These are phyloP conservation scores for Pyrenochaeta sp. DNA, from an alignment of 2,329 filamentous ascomycete genomes.

Conservation along the genomic window DNA sequence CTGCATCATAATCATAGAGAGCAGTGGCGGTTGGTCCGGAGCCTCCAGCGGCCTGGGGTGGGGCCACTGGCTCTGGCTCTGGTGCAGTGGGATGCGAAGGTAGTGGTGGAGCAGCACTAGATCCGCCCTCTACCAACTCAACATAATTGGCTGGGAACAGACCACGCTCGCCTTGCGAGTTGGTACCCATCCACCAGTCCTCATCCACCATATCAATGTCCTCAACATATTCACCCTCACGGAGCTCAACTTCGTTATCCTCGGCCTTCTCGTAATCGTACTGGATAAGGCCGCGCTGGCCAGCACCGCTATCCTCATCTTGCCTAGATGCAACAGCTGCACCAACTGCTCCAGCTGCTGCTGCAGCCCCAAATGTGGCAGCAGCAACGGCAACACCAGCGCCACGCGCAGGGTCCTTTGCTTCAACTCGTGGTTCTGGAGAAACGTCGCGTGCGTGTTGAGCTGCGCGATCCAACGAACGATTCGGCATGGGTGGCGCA, in stretches of 20 bases:
- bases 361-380: constrained; percentile 52
- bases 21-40: constrained; percentile 77
- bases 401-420: constrained; percentile 62
- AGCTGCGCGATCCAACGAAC: constrained; percentile 67
- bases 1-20: constrained; percentile 94
- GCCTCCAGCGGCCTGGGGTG: constrained; percentile 46
- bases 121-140: constrained; percentile 72
- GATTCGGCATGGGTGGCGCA: constrained; percentile 67
- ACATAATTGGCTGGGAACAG: constrained; percentile 98
- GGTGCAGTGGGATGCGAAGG: constrained; percentile 51
- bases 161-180: constrained; percentile 81
- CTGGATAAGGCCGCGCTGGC: constrained; percentile 78
- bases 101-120: constrained; percentile 44
- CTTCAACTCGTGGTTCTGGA: constrained; percentile 69
- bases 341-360: constrained; percentile 53
- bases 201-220: constrained; percentile 98
- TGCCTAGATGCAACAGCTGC: constrained; percentile 49
- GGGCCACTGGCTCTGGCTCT: constrained; percentile 39
- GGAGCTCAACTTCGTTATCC: constrained; percentile 92
- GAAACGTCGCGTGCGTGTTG: constrained; percentile 70
- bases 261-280: constrained; percentile 99
- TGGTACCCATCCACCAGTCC: constrained; percentile 98
- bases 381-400: constrained; percentile 56
- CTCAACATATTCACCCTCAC: constrained; percentile 85
- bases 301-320: constrained; percentile 54